phyloP scores from a whole-genome alignment of 257 asterid genomes.

The Ilex asprella region DNA sequence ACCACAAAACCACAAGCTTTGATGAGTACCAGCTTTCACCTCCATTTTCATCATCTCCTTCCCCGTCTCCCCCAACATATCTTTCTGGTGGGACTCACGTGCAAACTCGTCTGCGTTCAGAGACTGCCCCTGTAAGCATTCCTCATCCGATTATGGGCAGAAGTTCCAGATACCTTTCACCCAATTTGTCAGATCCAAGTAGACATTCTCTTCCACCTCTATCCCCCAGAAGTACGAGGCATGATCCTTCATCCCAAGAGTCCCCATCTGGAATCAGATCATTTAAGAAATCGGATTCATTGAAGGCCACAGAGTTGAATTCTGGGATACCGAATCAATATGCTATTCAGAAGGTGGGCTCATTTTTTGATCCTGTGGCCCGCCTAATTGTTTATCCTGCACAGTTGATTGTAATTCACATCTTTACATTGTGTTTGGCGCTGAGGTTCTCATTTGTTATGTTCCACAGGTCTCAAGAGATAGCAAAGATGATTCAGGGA shows the following conservation, averaged over 20 bases:
- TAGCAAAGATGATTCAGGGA: constrained; percentile 88
- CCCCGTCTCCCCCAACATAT: constrained; percentile 83
- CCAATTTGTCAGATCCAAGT: constrained; percentile 83
- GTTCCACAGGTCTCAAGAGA: constrained; percentile 62
- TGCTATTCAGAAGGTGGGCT: constrained; percentile 54
- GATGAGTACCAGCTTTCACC: constrained; percentile 82
- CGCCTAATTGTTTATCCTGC: not conserved
- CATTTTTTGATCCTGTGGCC: not conserved
- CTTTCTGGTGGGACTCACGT: constrained; percentile 28
- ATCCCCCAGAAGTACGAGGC: constrained; percentile 64
- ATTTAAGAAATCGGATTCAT: constrained; percentile 54
- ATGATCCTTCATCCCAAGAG: constrained; percentile 78
- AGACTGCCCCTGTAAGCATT: constrained; percentile 87
- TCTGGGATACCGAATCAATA: constrained; percentile 33
- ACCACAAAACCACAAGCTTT: constrained; percentile 31
- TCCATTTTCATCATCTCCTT: constrained; percentile 84
- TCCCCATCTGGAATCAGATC: constrained; percentile 70
- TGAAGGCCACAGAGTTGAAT: constrained; percentile 57
- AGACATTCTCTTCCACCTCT: constrained; percentile 81
- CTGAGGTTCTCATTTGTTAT: not conserved
- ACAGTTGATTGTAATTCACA: not conserved
- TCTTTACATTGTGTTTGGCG: not conserved
- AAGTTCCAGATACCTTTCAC: constrained; percentile 74
- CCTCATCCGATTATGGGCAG: constrained; percentile 75
- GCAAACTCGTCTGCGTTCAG: constrained; percentile 48